Base-by-base conservation (phyloP, 2,329 filamentous ascomycete genomes). In the Pyrenochaeta sp. region DNA sequence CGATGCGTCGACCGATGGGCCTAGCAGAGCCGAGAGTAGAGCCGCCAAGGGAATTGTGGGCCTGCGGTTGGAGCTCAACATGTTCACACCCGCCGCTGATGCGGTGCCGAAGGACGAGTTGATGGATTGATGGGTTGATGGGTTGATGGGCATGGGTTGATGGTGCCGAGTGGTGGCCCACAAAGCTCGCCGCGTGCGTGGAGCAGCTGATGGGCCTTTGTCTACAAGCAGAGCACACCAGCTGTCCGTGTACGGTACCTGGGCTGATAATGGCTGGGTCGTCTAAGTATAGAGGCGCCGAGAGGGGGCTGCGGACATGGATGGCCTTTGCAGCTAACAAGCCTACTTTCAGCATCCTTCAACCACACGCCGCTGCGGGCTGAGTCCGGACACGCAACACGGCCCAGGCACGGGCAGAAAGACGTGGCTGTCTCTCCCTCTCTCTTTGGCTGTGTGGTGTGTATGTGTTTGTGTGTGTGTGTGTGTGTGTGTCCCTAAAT, bases 231-330 rank as follows among this genome's bases (percentile, higher is more conserved):
- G 35, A 48, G 48, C 1, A 40, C n/a, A 41, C 31, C 42, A 50
- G 15, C 33, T 43, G 31, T 32, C 27, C 41, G 40, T n/a, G n/a
- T n/a, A n/a, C n/a, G n/a, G n/a, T n/a, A n/a, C n/a, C n/a, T n/a
- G n/a, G n/a, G n/a, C n/a, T n/a, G n/a, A n/a, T n/a, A n/a, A n/a
- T n/a, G n/a, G n/a, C n/a, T n/a, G n/a, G n/a, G n/a, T n/a, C 32
- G 31, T 50, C 58, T 59, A 63, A 54, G 46, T 63, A 61, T 61
- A 55, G 58, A 56, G 52, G 48, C 37, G 35, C 37, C 23, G 23
- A 27, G 23, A 9, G 51, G 46, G 45, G 49, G 52, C 52, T 37
- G 36, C 49, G 43, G 51, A 46, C 56, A 52, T 45, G 52, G 52
- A 55, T 53, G 41, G 35, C 17, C 15, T 43, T 23, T 27, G 42